Base-by-base conservation (phyloP, 2,329 filamentous ascomycete genomes). In the Volutella citrinella region DNA sequence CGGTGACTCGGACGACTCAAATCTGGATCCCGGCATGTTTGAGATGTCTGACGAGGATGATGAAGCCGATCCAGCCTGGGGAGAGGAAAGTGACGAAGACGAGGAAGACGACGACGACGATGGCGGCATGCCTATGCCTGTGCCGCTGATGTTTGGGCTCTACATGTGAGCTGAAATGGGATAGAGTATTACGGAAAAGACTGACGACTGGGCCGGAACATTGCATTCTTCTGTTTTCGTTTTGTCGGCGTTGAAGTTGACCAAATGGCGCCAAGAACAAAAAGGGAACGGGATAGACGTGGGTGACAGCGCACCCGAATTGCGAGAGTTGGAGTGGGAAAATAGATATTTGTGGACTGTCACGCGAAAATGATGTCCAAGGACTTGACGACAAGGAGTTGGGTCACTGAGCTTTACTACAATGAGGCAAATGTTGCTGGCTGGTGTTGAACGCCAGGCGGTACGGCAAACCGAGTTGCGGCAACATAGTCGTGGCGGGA, bases 61-160 rank as follows among this genome's bases (percentile, higher is more conserved):
- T 7, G 42, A 42, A 15, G 42, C 36, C 16, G 43, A 32, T n/a
- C n/a, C n/a, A n/a, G n/a, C n/a, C n/a, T n/a, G n/a, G n/a, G n/a
- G n/a, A n/a, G 43, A 45, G 15, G 43, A 45, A 20, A 38, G 45
- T 4, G 42, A 51, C 20, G 48, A 48, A 11, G 45, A 51, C 21
- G 48, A 45, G n/a, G 46, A 46, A 18, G 43, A 34, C 12, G 45
- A 27, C 7, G 29, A 33, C 8, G 29, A 30, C 7, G 37, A 29
- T n/a, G 37, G 31, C 9, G 26, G 21, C 20, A 40, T 51, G 25
- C 29, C 49, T n/a, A 31, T 46, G 5, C 43, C 45, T 7, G 23
- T 53, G 10, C 30, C 52, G 9, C 25, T 53, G 34, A 37, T 49
- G 19, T 43, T 52, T 25, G 36, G 33, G 13, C 31, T 43, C 18